Conservation (phyloP, 75 land plant genomes). For the Isoetes taiwanensis region DNA sequence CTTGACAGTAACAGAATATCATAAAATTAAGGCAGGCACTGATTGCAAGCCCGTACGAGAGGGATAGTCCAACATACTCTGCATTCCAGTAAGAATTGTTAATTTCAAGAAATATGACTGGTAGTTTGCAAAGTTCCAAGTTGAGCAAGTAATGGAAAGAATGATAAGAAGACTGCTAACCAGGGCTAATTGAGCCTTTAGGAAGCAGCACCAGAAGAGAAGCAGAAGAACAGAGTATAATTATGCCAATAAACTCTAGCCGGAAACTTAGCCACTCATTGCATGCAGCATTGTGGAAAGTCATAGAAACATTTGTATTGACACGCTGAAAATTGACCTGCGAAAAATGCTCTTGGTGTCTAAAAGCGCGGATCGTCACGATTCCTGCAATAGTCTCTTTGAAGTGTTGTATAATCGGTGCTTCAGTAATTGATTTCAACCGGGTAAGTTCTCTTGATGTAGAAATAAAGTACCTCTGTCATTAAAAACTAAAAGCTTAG, state of each 20-base stretch:
- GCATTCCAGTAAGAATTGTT: background rate
- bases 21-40: slow-evolving; percentile 4
- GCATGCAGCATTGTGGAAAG: background rate
- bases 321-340: background rate
- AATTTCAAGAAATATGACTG: no score
- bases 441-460: slow-evolving; percentile 3
- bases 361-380: background rate
- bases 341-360: background rate
- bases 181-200: slow-evolving; percentile 3
- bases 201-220: background rate
- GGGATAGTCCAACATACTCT: background rate
- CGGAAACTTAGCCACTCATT: slow-evolving; percentile 1
- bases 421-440: background rate
- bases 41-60: background rate
- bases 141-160: background rate
- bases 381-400: background rate
- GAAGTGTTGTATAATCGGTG: slow-evolving; percentile 1
- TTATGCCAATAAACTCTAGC: background rate
- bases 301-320: background rate
- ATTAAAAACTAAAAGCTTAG: no score
- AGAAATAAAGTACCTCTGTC: background rate
- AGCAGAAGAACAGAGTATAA: slow-evolving; percentile 4
- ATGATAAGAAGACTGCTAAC: background rate
- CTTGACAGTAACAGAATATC: background rate
- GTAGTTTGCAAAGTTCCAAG: no score